Conservation (phyloP, 2,329 filamentous ascomycete species). For the Plectosphaerella sp. region DNA sequence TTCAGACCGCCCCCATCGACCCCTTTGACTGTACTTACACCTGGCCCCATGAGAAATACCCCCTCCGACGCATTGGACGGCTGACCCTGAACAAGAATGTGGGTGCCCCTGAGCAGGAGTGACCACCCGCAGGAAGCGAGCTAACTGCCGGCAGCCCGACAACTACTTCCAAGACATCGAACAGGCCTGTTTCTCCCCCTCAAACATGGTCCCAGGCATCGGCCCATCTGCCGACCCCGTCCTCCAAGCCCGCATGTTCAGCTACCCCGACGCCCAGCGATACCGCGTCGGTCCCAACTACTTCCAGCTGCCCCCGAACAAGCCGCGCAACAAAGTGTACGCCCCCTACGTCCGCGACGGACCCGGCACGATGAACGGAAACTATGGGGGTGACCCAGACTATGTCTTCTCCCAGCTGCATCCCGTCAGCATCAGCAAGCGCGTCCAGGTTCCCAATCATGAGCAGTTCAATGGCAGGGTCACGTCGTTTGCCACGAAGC, state of each 20-base stretch:
- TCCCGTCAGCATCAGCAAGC: slow-evolving; percentile 5
- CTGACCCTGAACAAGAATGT: slow-evolving; percentile 42
- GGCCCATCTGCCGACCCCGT: slow-evolving; percentile 41
- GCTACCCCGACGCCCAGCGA: slow-evolving; percentile 44
- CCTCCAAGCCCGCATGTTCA: slow-evolving; percentile 44
- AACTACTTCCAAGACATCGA: slow-evolving; percentile 48
- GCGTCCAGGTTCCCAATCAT: slow-evolving; percentile 15
- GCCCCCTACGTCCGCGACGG: slow-evolving; percentile 19
- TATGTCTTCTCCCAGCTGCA: slow-evolving; percentile 8
- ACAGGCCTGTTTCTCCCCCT: slow-evolving; percentile 46
- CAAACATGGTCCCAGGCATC: slow-evolving; percentile 44
- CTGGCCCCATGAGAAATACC: slow-evolving; percentile 47
- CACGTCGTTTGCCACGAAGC: slow-evolving; percentile 8
- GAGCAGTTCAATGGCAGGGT: slow-evolving; percentile 16
- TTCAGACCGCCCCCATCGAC: slow-evolving; percentile 36
- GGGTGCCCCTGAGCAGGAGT: neutral
- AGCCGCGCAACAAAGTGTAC: slow-evolving; percentile 11
- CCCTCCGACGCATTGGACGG: slow-evolving; percentile 41
- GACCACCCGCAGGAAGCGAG: no score
- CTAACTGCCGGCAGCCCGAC: slow-evolving; percentile 23
- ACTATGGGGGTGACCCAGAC: slow-evolving; percentile 20
- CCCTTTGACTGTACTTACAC: slow-evolving; percentile 55
- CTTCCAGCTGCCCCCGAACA: slow-evolving; percentile 38
- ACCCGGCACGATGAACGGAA: slow-evolving; percentile 17
- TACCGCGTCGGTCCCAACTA: slow-evolving; percentile 49